Conservation (phyloP, 192 early-diverging fungal genomes). For the Backusella tuberculispora region DNA sequence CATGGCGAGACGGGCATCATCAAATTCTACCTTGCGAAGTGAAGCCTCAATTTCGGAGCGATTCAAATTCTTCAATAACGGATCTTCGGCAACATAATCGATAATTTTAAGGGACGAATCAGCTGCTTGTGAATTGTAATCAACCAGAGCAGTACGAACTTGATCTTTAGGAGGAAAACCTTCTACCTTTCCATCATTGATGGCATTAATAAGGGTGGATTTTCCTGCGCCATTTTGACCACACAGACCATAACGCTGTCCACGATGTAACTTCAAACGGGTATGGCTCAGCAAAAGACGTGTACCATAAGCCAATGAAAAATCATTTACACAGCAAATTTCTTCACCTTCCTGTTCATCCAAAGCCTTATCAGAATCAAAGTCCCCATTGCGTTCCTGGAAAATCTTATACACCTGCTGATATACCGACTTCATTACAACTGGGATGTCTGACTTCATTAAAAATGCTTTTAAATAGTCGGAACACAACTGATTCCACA, state of each 20-base stretch:
- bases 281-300: conserved; percentile 75
- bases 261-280: conserved; percentile 63
- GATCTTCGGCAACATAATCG: conserved; percentile 63
- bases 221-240: conserved; percentile 84
- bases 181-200: conserved; percentile 77
- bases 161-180: conserved; percentile 75
- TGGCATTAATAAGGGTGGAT: conserved; percentile 82
- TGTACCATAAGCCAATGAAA: conserved; percentile 78
- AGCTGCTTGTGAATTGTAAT: conserved; percentile 69
- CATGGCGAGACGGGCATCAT: conserved; percentile 55
- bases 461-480: conserved; percentile 62
- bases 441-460: conserved; percentile 48
- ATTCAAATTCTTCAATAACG: conserved; percentile 53
- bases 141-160: conserved; percentile 76
- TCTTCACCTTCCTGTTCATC: conserved; percentile 57
- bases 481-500: conserved; percentile 61
- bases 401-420: conserved; percentile 40
- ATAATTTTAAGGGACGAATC: conserved; percentile 63
- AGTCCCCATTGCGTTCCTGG: conserved; percentile 40
- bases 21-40: conserved; percentile 66
- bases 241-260: conserved; percentile 79
- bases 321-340: conserved; percentile 64
- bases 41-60: conserved; percentile 44
- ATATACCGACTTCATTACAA: conserved; percentile 43
- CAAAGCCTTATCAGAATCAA: conserved; percentile 41